These are phyloP conservation scores for Lantana camara DNA, from an alignment of 257 asterid species.

Conservation along the genomic window DNA sequence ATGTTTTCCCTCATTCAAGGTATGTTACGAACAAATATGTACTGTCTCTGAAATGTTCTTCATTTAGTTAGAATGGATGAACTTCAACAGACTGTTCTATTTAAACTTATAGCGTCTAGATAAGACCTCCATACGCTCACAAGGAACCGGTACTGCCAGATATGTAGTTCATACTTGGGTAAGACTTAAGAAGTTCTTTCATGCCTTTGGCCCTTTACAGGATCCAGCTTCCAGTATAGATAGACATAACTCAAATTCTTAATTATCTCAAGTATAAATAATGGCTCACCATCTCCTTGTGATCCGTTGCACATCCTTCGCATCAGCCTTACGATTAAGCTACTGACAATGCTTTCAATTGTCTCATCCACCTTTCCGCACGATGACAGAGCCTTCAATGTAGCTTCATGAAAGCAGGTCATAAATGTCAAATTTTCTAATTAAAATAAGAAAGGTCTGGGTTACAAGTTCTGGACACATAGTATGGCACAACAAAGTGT, in stretches of 20 bases:
- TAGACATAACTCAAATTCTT: background rate
- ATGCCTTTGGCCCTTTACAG: background rate
- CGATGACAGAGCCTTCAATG: conserved; percentile 50
- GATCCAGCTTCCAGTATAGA: background rate
- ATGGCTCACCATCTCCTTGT: conserved; percentile 61
- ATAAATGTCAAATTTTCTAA: background rate
- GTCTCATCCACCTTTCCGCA: conserved; percentile 44
- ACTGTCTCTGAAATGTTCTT: conserved; percentile 7
- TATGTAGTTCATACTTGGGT: background rate
- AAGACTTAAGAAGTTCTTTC: background rate
- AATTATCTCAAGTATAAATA: conserved; percentile 16
- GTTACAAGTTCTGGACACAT: background rate
- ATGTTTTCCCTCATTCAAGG: conserved; percentile 4
- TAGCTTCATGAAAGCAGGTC: conserved; percentile 49
- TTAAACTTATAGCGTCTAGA: background rate
- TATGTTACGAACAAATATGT: background rate
- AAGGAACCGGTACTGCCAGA: background rate
- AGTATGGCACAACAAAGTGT: conserved; percentile 9
- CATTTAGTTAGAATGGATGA: background rate
- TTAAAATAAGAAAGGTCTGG: conserved; percentile 13
- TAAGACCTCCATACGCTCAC: conserved; percentile 4
- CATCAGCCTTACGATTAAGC: conserved; percentile 69
- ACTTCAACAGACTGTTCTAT: background rate
- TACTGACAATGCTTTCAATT: conserved; percentile 65
- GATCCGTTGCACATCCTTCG: conserved; percentile 66